A percentile compares a stretch with the other conserved stretches of the same genome.
phyloP scores from a whole-genome alignment of 306 rosid species.

The Vigna nakashimae region DNA sequence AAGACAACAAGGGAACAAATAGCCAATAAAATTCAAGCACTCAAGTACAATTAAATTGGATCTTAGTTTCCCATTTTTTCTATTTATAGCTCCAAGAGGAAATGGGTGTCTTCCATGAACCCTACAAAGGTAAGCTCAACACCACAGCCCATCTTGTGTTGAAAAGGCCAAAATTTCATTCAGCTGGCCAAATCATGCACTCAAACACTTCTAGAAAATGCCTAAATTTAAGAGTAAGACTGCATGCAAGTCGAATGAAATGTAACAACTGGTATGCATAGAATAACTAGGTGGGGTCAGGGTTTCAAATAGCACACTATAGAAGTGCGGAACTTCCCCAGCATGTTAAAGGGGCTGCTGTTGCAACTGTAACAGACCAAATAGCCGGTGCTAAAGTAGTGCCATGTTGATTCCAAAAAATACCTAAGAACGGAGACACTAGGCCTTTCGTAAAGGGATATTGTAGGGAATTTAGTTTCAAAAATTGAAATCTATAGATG shows the following conservation, averaged over 20 bases:
- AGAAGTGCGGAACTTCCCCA: no score
- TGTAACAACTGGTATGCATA: not conserved
- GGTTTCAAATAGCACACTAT: no score
- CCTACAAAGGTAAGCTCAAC: constrained; percentile 4
- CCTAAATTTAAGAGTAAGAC: constrained; percentile 24
- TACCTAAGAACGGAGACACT: no score
- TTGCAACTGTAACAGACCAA: no score
- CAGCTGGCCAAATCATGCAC: constrained; percentile 7
- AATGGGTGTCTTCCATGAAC: not conserved
- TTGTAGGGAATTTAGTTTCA: no score
- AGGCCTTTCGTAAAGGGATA: no score
- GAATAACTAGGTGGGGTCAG: constrained; percentile 1
- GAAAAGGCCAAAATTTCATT: constrained; percentile 28
- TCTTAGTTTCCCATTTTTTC: not conserved
- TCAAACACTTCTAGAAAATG: constrained; percentile 1
- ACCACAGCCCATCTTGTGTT: constrained; percentile 9
- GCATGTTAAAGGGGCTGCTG: no score
- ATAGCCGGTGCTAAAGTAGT: no score
- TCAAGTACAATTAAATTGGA: constrained; percentile 5
- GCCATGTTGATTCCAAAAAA: no score
- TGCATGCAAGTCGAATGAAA: constrained; percentile 32
- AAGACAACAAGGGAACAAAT: not conserved
- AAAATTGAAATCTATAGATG: no score
- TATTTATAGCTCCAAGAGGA: not conserved
- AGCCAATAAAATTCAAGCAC: not conserved